phyloP scores from a whole-genome alignment of 1,284 basidiomycete genomes.

The Ganoderma lucidum region DNA sequence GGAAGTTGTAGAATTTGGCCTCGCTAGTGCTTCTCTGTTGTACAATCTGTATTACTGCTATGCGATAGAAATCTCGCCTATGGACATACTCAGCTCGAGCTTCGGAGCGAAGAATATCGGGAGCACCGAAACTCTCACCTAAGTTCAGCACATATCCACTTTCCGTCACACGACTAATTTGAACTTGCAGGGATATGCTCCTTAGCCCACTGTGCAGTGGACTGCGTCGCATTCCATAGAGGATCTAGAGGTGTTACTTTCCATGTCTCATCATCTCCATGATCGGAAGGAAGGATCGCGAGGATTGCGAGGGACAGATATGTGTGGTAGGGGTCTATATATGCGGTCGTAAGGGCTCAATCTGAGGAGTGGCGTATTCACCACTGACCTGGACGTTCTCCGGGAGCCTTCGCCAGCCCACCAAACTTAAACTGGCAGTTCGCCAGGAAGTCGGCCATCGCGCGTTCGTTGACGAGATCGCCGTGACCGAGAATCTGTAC shows the following conservation, averaged over 20 bases:
- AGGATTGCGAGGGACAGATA: slow-evolving; percentile 88
- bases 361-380: not conserved
- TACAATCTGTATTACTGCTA: not conserved
- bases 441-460: slow-evolving; percentile 71
- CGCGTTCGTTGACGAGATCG: slow-evolving; percentile 60
- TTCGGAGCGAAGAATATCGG: not conserved
- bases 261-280: slow-evolving; percentile 55
- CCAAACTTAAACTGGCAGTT: slow-evolving; percentile 86
- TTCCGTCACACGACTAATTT: not conserved
- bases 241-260: slow-evolving; percentile 67
- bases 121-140: not conserved
- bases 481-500: slow-evolving; percentile 69
- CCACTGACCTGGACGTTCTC: slow-evolving; percentile 74
- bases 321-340: slow-evolving; percentile 87
- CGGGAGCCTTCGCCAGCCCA: slow-evolving; percentile 84
- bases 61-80: not conserved
- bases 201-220: slow-evolving; percentile 72
- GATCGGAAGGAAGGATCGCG: slow-evolving; percentile 64
- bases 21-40: not conserved
- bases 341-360: slow-evolving; percentile 10
- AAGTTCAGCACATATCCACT: not conserved
- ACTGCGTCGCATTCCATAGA: slow-evolving; percentile 71
- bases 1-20: not conserved
- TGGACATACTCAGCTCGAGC: not conserved
- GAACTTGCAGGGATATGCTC: slow-evolving; percentile 50